These are phyloP conservation scores for Marasmius fiardii DNA, from an alignment of 1,284 basidiomycete genomes.

Conservation along the genomic window DNA sequence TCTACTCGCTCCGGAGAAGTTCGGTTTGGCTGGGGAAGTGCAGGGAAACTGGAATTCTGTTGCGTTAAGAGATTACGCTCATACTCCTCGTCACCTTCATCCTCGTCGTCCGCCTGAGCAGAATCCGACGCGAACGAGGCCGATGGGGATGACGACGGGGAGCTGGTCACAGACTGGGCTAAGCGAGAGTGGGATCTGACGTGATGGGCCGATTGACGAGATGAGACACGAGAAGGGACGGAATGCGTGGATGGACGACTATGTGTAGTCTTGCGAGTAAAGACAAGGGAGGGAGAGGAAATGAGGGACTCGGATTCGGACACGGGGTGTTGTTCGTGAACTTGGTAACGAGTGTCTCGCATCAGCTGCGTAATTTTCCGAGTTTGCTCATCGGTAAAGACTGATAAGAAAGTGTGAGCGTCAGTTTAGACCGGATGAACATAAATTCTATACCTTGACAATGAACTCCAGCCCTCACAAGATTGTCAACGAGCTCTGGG, in stretches of 20 bases:
- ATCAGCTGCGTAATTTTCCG: not conserved
- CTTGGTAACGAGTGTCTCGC: conserved; percentile 12
- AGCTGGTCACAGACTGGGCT: not conserved
- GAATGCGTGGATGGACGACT: conserved; percentile 1
- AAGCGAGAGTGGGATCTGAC: not conserved
- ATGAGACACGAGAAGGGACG: not conserved
- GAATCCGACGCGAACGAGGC: conserved; percentile 4
- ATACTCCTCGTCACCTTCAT: conserved; percentile 15
- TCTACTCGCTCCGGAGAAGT: not conserved
- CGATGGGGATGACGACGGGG: not conserved
- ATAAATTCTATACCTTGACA: conserved; percentile 47
- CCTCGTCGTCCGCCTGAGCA: conserved; percentile 18
- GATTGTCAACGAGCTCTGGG: conserved; percentile 39
- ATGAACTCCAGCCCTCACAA: conserved; percentile 47
- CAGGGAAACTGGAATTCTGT: conserved; percentile 9
- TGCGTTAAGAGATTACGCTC: conserved; percentile 1
- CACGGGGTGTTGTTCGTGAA: conserved; percentile 4
- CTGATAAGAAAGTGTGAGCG: conserved; percentile 28
- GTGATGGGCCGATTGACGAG: not conserved
- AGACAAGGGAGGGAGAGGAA: not conserved
- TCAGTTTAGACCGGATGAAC: not conserved
- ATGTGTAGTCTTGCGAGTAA: not conserved
- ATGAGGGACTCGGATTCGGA: conserved; percentile 9
- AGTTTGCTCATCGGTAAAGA: conserved; percentile 60
- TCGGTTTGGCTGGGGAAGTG: conserved; percentile 8